Evolutionary conservation across 306 rosid species (phyloP).

Genomic region (Vigna reflexopilosa): DNA sequence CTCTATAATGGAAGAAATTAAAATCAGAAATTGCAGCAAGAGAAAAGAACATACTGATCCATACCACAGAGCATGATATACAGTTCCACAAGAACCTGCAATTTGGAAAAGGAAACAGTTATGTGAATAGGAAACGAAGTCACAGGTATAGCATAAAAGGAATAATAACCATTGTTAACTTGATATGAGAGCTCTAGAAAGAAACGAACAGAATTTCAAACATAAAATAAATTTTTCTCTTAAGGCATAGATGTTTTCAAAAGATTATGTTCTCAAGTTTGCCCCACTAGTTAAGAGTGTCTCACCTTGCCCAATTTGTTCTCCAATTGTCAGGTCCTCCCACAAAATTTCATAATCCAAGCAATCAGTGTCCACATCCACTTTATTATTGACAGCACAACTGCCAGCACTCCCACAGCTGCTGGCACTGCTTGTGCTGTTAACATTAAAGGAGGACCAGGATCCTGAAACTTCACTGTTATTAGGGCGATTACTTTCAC

Average conservation of each 20-base stretch:
- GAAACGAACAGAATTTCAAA: slow-evolving; percentile 14
- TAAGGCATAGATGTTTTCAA: slow-evolving; percentile 19
- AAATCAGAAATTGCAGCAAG: slow-evolving; percentile 53
- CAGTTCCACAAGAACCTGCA: slow-evolving; percentile 99
- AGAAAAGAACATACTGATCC: slow-evolving; percentile 96
- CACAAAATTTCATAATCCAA: slow-evolving; percentile 96
- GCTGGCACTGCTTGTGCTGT: slow-evolving; percentile 97
- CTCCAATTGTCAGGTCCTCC: slow-evolving; percentile 96
- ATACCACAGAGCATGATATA: slow-evolving; percentile 97
- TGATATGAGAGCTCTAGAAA: slow-evolving; percentile 23
- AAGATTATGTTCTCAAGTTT: slow-evolving; percentile 38
- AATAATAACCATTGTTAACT: slow-evolving; percentile 1
- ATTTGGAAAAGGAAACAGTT: slow-evolving; percentile 42
- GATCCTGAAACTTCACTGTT: slow-evolving; percentile 79
- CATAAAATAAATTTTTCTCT: neutral
- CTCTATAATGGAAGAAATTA: slow-evolving; percentile 28
- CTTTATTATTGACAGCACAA: slow-evolving; percentile 69
- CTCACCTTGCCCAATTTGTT: slow-evolving; percentile 95
- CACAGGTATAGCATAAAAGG: slow-evolving; percentile 40
- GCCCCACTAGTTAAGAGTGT: slow-evolving; percentile 27
- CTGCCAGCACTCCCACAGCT: slow-evolving; percentile 95
- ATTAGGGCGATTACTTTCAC: slow-evolving; percentile 60
- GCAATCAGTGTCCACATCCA: slow-evolving; percentile 82
- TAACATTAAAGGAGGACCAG: slow-evolving; percentile 80
- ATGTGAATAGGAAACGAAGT: slow-evolving; percentile 16